Evolutionary conservation across 1,284 basidiomycete genomes (phyloP).

Genomic region (Serendipita sp.): DNA sequence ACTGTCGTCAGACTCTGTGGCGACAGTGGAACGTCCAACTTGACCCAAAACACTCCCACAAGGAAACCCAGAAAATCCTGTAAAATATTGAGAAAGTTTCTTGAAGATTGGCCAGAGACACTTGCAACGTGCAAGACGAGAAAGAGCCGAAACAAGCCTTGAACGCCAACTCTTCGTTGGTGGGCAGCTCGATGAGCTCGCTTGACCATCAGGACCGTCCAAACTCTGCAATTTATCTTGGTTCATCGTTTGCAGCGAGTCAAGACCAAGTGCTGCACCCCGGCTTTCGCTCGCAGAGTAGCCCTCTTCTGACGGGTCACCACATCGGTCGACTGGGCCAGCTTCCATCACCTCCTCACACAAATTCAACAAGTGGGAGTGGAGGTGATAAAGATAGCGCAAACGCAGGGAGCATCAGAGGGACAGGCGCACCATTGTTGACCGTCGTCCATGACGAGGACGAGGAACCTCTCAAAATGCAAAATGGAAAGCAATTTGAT

Average conservation of each 20-base stretch:
- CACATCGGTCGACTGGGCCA: not conserved
- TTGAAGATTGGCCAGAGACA: no score
- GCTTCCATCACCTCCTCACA: conserved; percentile 2
- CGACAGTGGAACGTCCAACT: not conserved
- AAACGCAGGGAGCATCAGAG: not conserved
- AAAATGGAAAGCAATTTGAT: not conserved
- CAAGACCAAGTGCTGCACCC: not conserved
- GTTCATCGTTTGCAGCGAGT: not conserved
- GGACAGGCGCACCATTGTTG: not conserved
- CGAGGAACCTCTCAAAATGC: not conserved
- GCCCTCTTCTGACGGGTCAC: no score
- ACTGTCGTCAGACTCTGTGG: not conserved
- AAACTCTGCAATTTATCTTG: conserved; percentile 6
- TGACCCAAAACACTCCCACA: not conserved
- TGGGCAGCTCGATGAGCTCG: conserved; percentile 6
- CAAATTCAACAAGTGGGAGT: conserved; percentile 4
- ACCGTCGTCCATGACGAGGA: not conserved
- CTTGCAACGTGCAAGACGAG: no score
- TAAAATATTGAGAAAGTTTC: no score
- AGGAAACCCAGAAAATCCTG: not conserved
- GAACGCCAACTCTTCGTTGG: not conserved
- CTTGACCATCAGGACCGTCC: not conserved
- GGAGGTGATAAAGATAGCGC: not conserved
- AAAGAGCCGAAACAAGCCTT: not conserved
- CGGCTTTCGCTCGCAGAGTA: not conserved